A percentile compares a stretch with the other conserved stretches of the same genome.
phyloP scores from a whole-genome alignment of 2,329 filamentous ascomycete species.

The Nectriaceae sp. region DNA sequence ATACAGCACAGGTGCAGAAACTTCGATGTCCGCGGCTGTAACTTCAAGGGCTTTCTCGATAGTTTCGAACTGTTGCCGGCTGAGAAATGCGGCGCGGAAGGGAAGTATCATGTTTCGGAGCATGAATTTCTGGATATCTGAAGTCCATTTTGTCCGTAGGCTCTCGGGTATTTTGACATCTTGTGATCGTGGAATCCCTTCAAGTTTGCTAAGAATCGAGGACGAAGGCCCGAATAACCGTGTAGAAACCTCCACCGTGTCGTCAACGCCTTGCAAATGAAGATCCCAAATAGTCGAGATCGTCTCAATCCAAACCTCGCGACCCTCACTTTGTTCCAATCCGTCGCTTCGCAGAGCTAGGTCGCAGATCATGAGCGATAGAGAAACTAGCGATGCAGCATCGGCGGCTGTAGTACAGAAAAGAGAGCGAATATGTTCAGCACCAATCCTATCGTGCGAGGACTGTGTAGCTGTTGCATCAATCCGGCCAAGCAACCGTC shows the following conservation, averaged over 20 bases:
- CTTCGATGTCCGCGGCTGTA: slow-evolving; percentile 35
- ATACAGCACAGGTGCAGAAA: slow-evolving; percentile 48
- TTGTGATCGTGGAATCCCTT: slow-evolving; percentile 27
- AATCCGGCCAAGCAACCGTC: slow-evolving; percentile 48
- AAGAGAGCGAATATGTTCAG: slow-evolving; percentile 59
- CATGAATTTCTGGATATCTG: slow-evolving; percentile 50
- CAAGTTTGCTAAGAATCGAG: slow-evolving; percentile 43
- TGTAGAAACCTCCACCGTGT: slow-evolving; percentile 50
- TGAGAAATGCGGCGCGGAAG: slow-evolving; percentile 49
- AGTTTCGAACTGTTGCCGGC: slow-evolving; percentile 42
- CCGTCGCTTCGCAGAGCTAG: slow-evolving; percentile 36
- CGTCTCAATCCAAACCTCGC: slow-evolving; percentile 50
- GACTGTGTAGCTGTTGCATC: slow-evolving; percentile 35
- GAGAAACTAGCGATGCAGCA: slow-evolving; percentile 45
- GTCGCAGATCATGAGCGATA: slow-evolving; percentile 48
- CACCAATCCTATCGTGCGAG: slow-evolving; percentile 52
- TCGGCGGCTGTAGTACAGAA: slow-evolving; percentile 54
- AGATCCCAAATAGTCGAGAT: slow-evolving; percentile 54
- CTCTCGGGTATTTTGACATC: slow-evolving; percentile 11
- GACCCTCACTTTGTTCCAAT: slow-evolving; percentile 36
- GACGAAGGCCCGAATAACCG: slow-evolving; percentile 44
- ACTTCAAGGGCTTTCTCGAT: slow-evolving; percentile 44
- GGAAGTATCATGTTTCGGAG: slow-evolving; percentile 54
- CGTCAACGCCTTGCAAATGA: slow-evolving; percentile 51
- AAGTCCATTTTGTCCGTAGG: slow-evolving; percentile 41